phyloP scores from a whole-genome alignment of 495 filamentous ascomycete genomes.

The Penicillium canescens region DNA sequence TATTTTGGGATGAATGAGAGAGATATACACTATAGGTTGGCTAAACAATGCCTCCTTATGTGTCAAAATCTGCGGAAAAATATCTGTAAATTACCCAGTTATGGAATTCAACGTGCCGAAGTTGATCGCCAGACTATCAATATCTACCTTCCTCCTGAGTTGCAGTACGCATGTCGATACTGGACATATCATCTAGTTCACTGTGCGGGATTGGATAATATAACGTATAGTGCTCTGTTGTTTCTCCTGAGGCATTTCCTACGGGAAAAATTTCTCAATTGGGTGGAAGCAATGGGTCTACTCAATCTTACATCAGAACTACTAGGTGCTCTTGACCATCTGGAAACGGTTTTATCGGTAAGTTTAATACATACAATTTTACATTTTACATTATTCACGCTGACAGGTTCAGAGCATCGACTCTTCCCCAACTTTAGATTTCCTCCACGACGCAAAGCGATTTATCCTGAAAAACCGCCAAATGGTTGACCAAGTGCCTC shows the following conservation, averaged over 20 bases:
- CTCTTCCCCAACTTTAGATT: too few relatives aligned
- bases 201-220: too few relatives aligned
- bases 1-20: constrained; percentile 32
- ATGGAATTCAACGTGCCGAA: constrained; percentile 18
- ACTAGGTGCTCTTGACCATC: too few relatives aligned
- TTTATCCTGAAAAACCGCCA: constrained; percentile 31
- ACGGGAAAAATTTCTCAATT: too few relatives aligned
- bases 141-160: constrained; percentile 24
- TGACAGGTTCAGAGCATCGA: too few relatives aligned
- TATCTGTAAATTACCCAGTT: constrained; percentile 30
- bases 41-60: background rate
- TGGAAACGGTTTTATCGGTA: too few relatives aligned
- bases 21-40: background rate
- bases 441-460: constrained; percentile 35
- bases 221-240: too few relatives aligned
- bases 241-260: too few relatives aligned
- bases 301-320: too few relatives aligned
- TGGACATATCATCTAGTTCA: constrained; percentile 19
- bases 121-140: constrained; percentile 21
- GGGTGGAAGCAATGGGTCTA: too few relatives aligned
- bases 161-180: constrained; percentile 45
- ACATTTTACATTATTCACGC: constrained; percentile 5
- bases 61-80: constrained; percentile 11
- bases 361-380: too few relatives aligned
- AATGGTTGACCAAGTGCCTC: constrained; percentile 26